phyloP scores from a whole-genome alignment of 192 early-diverging fungal genomes.

The Martensiomyces pterosporus region DNA sequence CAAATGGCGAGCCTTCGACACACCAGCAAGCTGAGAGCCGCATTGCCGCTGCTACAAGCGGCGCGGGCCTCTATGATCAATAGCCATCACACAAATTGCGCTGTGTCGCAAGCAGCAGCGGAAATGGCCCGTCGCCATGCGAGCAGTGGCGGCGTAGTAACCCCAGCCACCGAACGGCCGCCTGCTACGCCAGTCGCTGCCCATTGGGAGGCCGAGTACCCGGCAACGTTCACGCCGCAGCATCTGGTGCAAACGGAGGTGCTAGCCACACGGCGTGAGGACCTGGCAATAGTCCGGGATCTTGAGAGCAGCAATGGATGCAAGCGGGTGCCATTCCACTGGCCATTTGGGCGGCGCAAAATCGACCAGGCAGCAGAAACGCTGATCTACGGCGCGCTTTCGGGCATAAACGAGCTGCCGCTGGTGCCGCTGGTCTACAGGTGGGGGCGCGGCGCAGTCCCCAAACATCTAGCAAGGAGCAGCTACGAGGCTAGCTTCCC shows the following conservation, averaged over 20 bases:
- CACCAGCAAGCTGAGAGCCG: no score
- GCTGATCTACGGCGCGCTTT: slow-evolving; percentile 21
- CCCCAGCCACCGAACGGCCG: no score
- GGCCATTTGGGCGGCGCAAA: slow-evolving; percentile 20
- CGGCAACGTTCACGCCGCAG: slow-evolving; percentile 7
- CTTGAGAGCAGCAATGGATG: slow-evolving; percentile 5
- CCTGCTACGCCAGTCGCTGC: no score
- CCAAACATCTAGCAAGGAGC: slow-evolving; percentile 12
- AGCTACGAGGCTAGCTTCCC: slow-evolving; percentile 12
- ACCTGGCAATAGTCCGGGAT: neutral
- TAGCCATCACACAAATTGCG: no score
- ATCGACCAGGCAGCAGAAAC: slow-evolving; percentile 23
- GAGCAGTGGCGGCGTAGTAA: no score
- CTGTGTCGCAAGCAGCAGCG: no score
- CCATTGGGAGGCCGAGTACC: slow-evolving; percentile 5
- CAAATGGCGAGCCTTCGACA: no score
- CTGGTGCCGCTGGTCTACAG: slow-evolving; percentile 22
- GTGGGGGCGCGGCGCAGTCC: slow-evolving; percentile 12
- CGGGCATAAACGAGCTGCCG: slow-evolving; percentile 8
- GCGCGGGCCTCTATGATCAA: no score
- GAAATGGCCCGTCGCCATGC: no score
- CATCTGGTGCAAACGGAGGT: slow-evolving; percentile 2
- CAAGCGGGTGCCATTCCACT: slow-evolving; percentile 29
- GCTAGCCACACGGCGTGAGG: neutral
- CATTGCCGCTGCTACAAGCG: no score